These are phyloP conservation scores for Dictyostelium citrinum DNA, from an alignment of 78 protist genomes.

Conservation along the genomic window DNA sequence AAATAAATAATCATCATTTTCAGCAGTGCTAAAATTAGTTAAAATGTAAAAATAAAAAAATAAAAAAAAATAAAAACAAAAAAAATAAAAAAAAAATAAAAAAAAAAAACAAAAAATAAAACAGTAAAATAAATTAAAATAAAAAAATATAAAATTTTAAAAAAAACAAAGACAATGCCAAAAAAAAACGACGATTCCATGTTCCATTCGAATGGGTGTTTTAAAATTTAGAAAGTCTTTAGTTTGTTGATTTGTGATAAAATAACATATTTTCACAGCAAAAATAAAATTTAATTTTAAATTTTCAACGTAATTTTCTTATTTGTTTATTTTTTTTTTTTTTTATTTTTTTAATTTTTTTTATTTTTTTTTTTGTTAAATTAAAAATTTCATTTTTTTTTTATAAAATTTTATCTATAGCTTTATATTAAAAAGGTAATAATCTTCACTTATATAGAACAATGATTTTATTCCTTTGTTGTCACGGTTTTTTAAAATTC, in stretches of 20 bases:
- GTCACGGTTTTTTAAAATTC: background rate
- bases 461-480: background rate
- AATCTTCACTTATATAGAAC: background rate
- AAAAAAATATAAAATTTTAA: background rate
- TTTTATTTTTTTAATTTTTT: background rate
- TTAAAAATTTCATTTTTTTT: background rate
- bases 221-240: background rate
- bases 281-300: background rate
- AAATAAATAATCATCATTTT: too few species aligned
- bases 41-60: background rate
- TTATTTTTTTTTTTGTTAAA: background rate
- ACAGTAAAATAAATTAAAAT: background rate
- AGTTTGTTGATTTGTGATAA: background rate
- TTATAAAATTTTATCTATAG: background rate
- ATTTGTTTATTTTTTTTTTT: background rate
- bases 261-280: background rate
- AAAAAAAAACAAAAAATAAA: background rate
- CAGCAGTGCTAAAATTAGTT: too few species aligned
- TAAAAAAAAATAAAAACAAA: background rate
- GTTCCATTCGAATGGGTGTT: background rate
- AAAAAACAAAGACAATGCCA: background rate
- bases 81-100: background rate
- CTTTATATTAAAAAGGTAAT: background rate
- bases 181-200: background rate
- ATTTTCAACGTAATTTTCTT: background rate